A percentile compares a stretch with the other conserved stretches of the same genome.
These are phyloP conservation scores for Myrica gale DNA, from an alignment of 306 rosid genomes.

Conservation along the genomic window DNA sequence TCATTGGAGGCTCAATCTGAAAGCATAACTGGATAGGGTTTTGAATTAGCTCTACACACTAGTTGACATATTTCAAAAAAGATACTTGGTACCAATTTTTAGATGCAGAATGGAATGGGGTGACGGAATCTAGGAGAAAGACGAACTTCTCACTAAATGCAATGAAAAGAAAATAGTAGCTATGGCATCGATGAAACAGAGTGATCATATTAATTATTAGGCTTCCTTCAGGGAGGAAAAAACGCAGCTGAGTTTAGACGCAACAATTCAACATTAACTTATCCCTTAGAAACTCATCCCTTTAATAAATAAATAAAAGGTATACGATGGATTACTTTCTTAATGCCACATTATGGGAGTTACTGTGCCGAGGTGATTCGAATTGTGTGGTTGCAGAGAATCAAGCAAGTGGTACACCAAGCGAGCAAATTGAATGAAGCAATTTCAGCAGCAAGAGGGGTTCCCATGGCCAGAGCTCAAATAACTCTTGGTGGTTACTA, in stretches of 20 bases:
- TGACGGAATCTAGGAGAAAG: no score
- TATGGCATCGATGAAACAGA: no score
- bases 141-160: no score
- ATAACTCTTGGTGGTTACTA: constrained; percentile 65
- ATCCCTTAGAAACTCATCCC: not conserved
- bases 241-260: no score
- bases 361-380: constrained; percentile 12
- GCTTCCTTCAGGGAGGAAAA: no score
- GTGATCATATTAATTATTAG: no score
- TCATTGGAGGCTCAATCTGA: no score
- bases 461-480: constrained; percentile 59
- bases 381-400: constrained; percentile 46
- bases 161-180: no score
- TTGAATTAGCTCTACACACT: not conserved
- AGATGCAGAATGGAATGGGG: no score
- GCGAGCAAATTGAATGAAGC: constrained; percentile 68
- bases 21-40: no score
- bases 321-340: not conserved
- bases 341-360: constrained; percentile 2
- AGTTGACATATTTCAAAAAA: not conserved
- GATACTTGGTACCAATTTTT: no score
- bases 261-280: not conserved
- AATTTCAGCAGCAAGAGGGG: constrained; percentile 54
- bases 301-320: not conserved
- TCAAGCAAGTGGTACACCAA: constrained; percentile 51